phyloP scores from a whole-genome alignment of 2,329 filamentous ascomycete species.

The Penicillium hordei region DNA sequence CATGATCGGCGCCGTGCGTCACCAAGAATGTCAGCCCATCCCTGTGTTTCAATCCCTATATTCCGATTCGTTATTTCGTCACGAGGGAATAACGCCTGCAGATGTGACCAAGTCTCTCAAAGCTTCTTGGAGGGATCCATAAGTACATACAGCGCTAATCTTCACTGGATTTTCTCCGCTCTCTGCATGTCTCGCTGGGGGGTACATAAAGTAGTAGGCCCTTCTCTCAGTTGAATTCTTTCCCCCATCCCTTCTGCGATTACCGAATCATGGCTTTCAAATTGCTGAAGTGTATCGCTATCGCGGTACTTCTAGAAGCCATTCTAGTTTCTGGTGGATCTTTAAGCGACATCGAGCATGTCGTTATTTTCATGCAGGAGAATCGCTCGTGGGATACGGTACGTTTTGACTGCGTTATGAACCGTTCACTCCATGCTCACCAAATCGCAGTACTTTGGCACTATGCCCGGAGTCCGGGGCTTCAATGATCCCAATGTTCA shows the following conservation, averaged over 20 bases:
- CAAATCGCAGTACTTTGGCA: slow-evolving; percentile 53
- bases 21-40: background rate
- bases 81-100: background rate
- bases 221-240: background rate
- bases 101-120: background rate
- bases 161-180: background rate
- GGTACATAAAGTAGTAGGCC: background rate
- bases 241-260: background rate
- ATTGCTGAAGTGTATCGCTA: slow-evolving; percentile 11
- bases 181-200: background rate
- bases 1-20: background rate
- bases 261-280: slow-evolving; percentile 10
- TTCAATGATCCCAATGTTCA: slow-evolving; percentile 59
- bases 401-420: slow-evolving; percentile 9
- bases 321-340: slow-evolving; percentile 37
- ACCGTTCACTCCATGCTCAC: background rate
- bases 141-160: background rate
- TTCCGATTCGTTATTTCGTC: background rate
- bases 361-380: slow-evolving; percentile 59
- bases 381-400: slow-evolving; percentile 45
- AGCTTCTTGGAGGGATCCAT: background rate
- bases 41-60: background rate
- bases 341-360: slow-evolving; percentile 56
- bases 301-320: slow-evolving; percentile 21
- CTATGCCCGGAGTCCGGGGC: slow-evolving; percentile 56